Evolutionary conservation across 345 rosid species (phyloP).

Genomic region (Sonneratia caseolaris): DNA sequence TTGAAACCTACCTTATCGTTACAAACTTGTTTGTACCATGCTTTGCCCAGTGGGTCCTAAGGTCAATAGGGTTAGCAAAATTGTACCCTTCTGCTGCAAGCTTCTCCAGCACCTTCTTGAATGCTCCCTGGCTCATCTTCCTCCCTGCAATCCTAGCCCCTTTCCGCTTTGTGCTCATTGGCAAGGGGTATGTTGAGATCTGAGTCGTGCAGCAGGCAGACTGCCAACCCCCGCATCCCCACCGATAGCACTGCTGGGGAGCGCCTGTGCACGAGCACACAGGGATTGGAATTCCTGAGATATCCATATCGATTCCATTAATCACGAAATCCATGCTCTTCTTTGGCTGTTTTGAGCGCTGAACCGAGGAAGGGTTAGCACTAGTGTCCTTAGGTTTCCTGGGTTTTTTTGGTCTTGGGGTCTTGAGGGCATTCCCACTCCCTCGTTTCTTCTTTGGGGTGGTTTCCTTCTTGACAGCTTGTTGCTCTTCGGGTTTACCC

Average conservation of each 20-base stretch:
- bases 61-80: constrained; percentile 70
- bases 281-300: constrained; percentile 74
- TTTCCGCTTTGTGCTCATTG: constrained; percentile 90
- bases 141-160: constrained; percentile 97
- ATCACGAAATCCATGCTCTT: constrained; percentile 72
- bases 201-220: constrained; percentile 92
- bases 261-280: constrained; percentile 89
- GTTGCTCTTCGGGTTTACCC: constrained; percentile 38
- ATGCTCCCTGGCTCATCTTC: constrained; percentile 98
- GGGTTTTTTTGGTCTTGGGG: constrained; percentile 67
- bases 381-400: constrained; percentile 67
- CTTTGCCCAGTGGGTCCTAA: constrained; percentile 93
- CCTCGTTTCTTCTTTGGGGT: constrained; percentile 58
- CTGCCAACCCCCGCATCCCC: constrained; percentile 99
- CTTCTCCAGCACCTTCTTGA: constrained; percentile 91
- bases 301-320: constrained; percentile 82
- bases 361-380: constrained; percentile 16
- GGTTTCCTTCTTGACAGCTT: constrained; percentile 28
- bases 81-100: constrained; percentile 83
- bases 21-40: constrained; percentile 99
- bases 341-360: constrained; percentile 67
- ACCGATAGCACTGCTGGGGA: constrained; percentile 90
- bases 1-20: constrained; percentile 75
- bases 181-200: constrained; percentile 86
- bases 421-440: constrained; percentile 33